Conservation (phyloP, 768 basidiomycete species). For the Boletus insuetus region DNA sequence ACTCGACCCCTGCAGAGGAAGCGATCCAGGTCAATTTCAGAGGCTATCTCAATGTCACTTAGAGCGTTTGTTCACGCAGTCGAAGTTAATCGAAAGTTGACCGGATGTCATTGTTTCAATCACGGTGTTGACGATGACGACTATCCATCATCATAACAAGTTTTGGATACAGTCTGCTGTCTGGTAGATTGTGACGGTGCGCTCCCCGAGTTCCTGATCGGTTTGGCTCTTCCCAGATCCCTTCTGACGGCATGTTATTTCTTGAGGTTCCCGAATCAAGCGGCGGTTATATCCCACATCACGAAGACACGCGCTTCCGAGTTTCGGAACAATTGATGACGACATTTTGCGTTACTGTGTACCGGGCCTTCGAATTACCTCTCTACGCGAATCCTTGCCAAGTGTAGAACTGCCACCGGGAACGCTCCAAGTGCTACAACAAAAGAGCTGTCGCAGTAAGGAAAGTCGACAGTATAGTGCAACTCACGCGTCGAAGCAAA, state of each 20-base stretch:
- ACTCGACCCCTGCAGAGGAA: too few species aligned
- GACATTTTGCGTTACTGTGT: neutral
- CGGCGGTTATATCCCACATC: neutral
- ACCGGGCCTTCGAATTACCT: neutral
- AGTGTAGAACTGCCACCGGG: neutral
- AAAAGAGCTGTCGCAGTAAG: constrained; percentile 9
- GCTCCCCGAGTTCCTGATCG: neutral
- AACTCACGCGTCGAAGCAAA: constrained; percentile 10
- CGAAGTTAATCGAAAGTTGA: too few species aligned
- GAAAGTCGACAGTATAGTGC: constrained; percentile 1
- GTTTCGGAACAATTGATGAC: neutral
- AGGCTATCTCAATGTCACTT: too few species aligned
- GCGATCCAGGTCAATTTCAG: too few species aligned
- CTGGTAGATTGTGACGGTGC: neutral
- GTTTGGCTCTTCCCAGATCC: neutral
- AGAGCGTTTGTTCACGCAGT: too few species aligned
- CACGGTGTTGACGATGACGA: too few species aligned
- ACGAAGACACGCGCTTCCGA: neutral
- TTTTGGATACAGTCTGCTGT: neutral
- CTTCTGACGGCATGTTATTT: neutral
- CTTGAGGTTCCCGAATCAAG: neutral
- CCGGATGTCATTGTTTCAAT: too few species aligned
- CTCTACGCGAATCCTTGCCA: neutral
- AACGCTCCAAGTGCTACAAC: neutral
- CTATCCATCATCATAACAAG: too few species aligned